phyloP scores from a whole-genome alignment of 1,139 yeast genomes.

The Taiozyma sp. region DNA sequence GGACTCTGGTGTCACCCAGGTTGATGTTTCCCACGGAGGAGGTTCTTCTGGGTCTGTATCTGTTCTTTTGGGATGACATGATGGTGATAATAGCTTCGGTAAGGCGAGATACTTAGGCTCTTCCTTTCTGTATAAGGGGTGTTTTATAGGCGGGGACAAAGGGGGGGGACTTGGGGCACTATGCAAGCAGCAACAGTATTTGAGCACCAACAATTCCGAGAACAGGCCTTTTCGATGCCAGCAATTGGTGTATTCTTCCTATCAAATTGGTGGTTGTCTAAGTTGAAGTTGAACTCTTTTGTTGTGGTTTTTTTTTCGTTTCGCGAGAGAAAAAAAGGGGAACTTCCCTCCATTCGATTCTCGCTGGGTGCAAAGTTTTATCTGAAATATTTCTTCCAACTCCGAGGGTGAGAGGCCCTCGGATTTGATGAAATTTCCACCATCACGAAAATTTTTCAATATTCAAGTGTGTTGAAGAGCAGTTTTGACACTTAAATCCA shows the following conservation, averaged over 20 bases:
- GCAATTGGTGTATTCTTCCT: neutral
- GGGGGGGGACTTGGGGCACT: neutral
- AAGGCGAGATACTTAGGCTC: too few species aligned
- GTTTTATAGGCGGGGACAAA: neutral
- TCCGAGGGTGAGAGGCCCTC: too few species aligned
- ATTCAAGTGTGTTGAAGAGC: neutral
- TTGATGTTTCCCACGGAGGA: slow-evolving; percentile 56
- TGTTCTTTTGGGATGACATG: neutral
- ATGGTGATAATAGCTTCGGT: neutral
- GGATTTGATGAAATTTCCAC: neutral
- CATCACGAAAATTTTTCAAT: neutral
- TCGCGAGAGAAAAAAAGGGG: neutral
- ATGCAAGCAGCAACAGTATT: neutral
- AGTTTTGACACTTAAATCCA: neutral
- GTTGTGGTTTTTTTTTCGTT: neutral
- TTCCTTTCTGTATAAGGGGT: neutral
- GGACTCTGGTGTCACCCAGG: slow-evolving; percentile 53
- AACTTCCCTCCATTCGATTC: neutral
- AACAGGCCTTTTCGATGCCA: neutral
- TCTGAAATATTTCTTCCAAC: too few species aligned
- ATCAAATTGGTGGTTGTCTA: neutral
- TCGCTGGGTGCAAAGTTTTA: neutral
- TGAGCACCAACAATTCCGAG: neutral
- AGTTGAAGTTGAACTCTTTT: neutral
- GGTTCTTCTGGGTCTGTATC: slow-evolving; percentile 28